Conservation (phyloP, 1,284 basidiomycete genomes). For the Agaricales sp. region DNA sequence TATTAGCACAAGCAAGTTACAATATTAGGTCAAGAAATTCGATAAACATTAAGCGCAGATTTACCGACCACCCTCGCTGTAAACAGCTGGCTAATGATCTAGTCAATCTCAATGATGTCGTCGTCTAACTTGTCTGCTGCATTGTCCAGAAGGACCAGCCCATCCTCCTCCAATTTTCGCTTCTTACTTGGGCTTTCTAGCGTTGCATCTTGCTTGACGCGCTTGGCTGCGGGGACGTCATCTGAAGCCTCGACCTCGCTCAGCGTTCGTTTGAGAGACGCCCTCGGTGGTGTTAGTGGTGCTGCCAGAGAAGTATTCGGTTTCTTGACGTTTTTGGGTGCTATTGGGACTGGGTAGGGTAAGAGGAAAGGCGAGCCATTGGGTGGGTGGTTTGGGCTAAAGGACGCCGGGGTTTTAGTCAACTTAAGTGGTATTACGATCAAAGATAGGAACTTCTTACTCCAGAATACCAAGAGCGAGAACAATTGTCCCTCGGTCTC, state of each 20-base stretch:
- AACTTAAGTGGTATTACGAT: slow-evolving; percentile 4
- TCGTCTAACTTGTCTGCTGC: slow-evolving; percentile 39
- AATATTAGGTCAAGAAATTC: too few species aligned
- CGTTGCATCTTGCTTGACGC: slow-evolving; percentile 21
- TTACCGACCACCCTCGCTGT: too few species aligned
- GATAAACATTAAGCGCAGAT: too few species aligned
- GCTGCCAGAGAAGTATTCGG: slow-evolving; percentile 22
- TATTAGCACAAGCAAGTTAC: too few species aligned
- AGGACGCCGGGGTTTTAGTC: slow-evolving; percentile 2
- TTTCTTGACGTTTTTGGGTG: slow-evolving; percentile 33
- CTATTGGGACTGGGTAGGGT: slow-evolving; percentile 49
- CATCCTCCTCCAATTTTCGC: slow-evolving; percentile 58
- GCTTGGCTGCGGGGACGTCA: slow-evolving; percentile 46
- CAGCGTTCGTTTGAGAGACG: slow-evolving; percentile 43
- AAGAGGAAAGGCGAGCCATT: slow-evolving; percentile 46
- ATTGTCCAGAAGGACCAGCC: slow-evolving; percentile 54
- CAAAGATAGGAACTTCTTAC: slow-evolving; percentile 35
- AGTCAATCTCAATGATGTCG: too few species aligned
- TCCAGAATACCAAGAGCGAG: slow-evolving; percentile 62
- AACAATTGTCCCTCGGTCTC: slow-evolving; percentile 61
- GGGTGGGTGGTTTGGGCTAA: slow-evolving; percentile 39
- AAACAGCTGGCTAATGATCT: too few species aligned
- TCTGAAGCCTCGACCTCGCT: slow-evolving; percentile 39
- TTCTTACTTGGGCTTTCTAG: slow-evolving; percentile 51
- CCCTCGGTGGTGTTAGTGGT: slow-evolving; percentile 29